Evolutionary conservation across 2,329 filamentous ascomycete genomes (phyloP), one percentile per base, ranked within the genome.

Genomic region (Colletotrichum australisinense): DNA sequence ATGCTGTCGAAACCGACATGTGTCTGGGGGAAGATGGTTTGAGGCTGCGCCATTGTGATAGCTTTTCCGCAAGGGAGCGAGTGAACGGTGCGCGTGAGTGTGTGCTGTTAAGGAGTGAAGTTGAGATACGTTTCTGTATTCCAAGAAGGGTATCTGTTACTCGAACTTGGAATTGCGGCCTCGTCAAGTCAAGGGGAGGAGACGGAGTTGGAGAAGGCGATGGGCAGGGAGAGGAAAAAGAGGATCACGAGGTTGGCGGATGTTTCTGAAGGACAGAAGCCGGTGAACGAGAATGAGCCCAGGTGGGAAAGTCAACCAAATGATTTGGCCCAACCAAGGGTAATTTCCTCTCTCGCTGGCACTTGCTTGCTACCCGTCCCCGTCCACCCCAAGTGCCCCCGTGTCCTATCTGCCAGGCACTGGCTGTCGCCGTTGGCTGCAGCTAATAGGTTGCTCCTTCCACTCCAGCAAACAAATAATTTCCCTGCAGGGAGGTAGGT

Each of bases 1-100:
- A 99, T 99, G 89, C 95, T 98, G 89, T 99, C 97, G 89, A 99
- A 99, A 91, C 97, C 97, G 85, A 99, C 97, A 90, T 98, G 97
- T 93, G 93, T 97, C 85, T 97, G 93, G 82, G 97, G 97, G 86
- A 94, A 97, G 84, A 93, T 91, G 81, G 91, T 91, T 81, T 91
- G 87, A 82, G 92, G 83, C 84, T 86, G 85, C 77, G 86, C 86
- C 86, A 88, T 89, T 79, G 82, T 87, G 81, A 80, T 74, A 67
- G 73, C 74, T 73, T 75, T 77, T 75, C 77, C 76, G 77, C 74
- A 76, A 74, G 74, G 76, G 76, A 80, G 77, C 75, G 78, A 77
- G 72, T 76, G 69, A 67, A 75, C 76, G 73, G 76, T 77, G 71
- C 77, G 76, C 78, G 79, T 78, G 77, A 78, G 77, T 79, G 79